Conservation (phyloP, 176 grass and related monocot genomes). For the Lolium multiflorum region DNA sequence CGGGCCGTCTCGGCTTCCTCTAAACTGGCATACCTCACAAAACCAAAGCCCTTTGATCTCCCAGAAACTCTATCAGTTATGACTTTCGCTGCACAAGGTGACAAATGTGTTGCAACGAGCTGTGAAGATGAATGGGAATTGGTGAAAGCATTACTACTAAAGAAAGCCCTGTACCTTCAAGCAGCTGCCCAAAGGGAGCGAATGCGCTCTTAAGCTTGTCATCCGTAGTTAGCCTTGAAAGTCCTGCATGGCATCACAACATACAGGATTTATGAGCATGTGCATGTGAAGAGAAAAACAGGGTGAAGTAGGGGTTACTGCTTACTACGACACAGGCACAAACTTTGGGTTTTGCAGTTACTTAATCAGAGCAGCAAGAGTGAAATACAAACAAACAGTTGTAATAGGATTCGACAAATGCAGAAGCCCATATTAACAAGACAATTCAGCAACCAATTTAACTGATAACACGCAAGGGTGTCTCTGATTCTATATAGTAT, state of each 20-base stretch:
- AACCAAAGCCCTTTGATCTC: conserved; percentile 92
- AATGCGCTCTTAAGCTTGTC: conserved; percentile 82
- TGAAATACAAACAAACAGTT: not conserved
- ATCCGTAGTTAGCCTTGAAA: conserved; percentile 88
- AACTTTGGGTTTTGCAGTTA: not conserved
- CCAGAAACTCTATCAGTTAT: conserved; percentile 76
- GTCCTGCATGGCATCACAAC: conserved; percentile 45
- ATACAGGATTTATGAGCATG: not conserved
- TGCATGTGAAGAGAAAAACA: not conserved
- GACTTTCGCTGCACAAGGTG: conserved; percentile 66
- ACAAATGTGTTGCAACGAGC: conserved; percentile 11
- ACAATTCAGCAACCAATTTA: not conserved
- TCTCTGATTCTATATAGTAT: not conserved
- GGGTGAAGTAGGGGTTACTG: not conserved
- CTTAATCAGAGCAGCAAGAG: not conserved
- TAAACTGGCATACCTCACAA: conserved; percentile 70
- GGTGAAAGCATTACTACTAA: conserved; percentile 6
- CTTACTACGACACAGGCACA: not conserved
- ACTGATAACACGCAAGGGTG: not conserved
- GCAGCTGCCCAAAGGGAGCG: conserved; percentile 70
- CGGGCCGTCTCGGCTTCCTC: conserved; percentile 82
- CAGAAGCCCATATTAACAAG: not conserved
- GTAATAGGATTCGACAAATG: not conserved
- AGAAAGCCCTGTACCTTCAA: conserved; percentile 61
- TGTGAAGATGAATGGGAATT: conserved; percentile 32